Conservation (phyloP, 805 yeast species). For the Metschnikowia vanudenii region DNA sequence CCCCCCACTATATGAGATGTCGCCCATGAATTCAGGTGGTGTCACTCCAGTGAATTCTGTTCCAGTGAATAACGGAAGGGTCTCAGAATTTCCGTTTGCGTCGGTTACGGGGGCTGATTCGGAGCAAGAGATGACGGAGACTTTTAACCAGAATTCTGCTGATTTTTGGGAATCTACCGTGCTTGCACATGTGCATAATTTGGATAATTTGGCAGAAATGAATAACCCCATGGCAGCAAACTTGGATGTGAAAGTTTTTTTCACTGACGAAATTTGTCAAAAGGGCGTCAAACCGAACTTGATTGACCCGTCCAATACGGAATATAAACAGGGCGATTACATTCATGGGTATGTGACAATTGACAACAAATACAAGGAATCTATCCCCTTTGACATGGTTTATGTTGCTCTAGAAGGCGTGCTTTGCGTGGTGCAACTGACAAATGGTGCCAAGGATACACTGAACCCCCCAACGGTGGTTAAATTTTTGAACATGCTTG, state of each 20-base stretch:
- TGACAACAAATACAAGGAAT: conserved; percentile 27
- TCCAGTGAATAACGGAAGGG: conserved; percentile 5
- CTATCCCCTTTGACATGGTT: conserved; percentile 44
- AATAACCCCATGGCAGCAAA: conserved; percentile 22
- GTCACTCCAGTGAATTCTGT: conserved; percentile 15
- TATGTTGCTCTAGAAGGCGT: conserved; percentile 44
- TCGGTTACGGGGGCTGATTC: conserved; percentile 2
- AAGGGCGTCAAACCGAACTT: conserved; percentile 36
- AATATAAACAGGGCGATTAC: conserved; percentile 42
- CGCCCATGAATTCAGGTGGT: conserved; percentile 20
- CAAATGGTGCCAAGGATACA: conserved; percentile 23
- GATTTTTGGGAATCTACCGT: conserved; percentile 40
- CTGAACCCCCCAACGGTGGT: conserved; percentile 29
- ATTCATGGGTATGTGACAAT: conserved; percentile 45
- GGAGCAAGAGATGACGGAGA: conserved; percentile 11
- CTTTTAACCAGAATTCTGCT: conserved; percentile 16
- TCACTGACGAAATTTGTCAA: conserved; percentile 40
- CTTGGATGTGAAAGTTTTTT: conserved; percentile 33
- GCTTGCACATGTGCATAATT: conserved; percentile 41
- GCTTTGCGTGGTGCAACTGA: conserved; percentile 27
- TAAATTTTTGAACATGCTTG: conserved; percentile 44
- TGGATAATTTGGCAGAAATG: conserved; percentile 31
- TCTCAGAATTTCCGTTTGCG: conserved; percentile 18
- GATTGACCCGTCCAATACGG: conserved; percentile 32
- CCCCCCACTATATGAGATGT: conserved; percentile 37